Percentiles rank a stretch among this genome's conserved stretches.
Evolutionary conservation across 2,329 filamentous ascomycete genomes (phyloP).

Genomic region (Beauveria scarabaeidicola): DNA sequence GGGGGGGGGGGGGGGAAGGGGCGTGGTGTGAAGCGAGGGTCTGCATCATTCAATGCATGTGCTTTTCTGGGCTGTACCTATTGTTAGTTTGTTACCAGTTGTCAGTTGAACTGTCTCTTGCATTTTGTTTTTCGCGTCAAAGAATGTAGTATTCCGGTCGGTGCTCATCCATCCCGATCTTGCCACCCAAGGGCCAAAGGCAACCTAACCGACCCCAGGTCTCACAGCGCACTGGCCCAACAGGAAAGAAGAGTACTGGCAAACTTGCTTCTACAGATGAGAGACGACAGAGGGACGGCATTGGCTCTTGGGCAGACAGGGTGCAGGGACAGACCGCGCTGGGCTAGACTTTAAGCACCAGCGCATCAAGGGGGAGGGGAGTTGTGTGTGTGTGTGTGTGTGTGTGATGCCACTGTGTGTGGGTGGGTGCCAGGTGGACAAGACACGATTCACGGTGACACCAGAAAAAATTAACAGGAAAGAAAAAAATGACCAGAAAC

Average conservation of each 20-base stretch:
- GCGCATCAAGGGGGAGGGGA: neutral
- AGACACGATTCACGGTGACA: neutral
- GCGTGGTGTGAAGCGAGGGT: neutral
- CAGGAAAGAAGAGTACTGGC: neutral
- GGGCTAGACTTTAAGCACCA: neutral
- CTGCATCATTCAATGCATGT: slow-evolving; percentile 2
- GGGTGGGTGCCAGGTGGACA: no score
- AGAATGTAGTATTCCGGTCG: neutral
- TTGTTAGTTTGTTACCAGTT: neutral
- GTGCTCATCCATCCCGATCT: neutral
- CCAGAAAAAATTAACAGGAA: neutral
- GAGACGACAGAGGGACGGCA: neutral
- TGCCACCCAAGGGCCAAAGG: neutral
- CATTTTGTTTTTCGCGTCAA: neutral
- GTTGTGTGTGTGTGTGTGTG: neutral
- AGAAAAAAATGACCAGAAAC: no score
- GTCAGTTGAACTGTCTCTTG: no score
- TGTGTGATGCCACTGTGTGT: no score
- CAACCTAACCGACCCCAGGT: neutral
- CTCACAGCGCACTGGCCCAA: neutral
- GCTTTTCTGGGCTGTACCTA: neutral
- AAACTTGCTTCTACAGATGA: neutral
- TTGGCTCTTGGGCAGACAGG: neutral
- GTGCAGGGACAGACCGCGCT: neutral
- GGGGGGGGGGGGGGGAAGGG: neutral